phyloP scores from a whole-genome alignment of 1,139 yeast genomes.

The Pichia kudriavzevii region DNA sequence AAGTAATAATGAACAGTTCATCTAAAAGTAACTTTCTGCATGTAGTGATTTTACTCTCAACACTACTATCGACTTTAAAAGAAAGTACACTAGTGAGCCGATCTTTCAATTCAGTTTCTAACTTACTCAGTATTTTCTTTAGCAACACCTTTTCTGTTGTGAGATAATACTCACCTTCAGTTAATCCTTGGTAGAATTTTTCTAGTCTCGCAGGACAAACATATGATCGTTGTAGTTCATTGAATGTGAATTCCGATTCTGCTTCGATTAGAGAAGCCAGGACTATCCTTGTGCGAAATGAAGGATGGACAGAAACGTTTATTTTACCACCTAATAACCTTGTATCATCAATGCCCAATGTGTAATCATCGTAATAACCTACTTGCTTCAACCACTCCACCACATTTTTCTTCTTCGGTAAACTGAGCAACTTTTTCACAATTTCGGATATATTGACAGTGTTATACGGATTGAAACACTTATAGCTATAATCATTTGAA shows the following conservation, averaged over 20 bases:
- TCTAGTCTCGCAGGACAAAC: slow-evolving; percentile 24
- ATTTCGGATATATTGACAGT: slow-evolving; percentile 53
- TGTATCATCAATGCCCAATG: slow-evolving; percentile 42
- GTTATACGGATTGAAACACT: slow-evolving; percentile 8
- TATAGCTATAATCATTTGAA: slow-evolving; percentile 40
- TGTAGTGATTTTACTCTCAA: too few relatives aligned
- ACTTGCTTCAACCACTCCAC: slow-evolving; percentile 39
- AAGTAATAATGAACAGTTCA: too few relatives aligned
- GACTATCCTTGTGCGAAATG: slow-evolving; percentile 73
- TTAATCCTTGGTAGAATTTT: slow-evolving; percentile 31
- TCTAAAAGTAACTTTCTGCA: too few relatives aligned
- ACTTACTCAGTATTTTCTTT: slow-evolving; percentile 29
- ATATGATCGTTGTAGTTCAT: slow-evolving; percentile 18
- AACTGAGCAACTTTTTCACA: slow-evolving; percentile 30
- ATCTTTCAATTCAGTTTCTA: neutral
- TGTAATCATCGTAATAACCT: slow-evolving; percentile 68
- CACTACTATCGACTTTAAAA: too few relatives aligned
- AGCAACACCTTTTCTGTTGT: slow-evolving; percentile 29
- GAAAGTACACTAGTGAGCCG: too few relatives aligned
- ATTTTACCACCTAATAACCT: neutral
- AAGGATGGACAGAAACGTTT: slow-evolving; percentile 28
- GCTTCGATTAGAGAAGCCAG: slow-evolving; percentile 53
- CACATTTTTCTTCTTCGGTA: slow-evolving; percentile 29
- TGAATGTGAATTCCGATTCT: slow-evolving; percentile 23
- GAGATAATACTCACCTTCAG: slow-evolving; percentile 39